phyloP scores from a whole-genome alignment of 2,329 filamentous ascomycete species.

The Claviceps citrina region DNA sequence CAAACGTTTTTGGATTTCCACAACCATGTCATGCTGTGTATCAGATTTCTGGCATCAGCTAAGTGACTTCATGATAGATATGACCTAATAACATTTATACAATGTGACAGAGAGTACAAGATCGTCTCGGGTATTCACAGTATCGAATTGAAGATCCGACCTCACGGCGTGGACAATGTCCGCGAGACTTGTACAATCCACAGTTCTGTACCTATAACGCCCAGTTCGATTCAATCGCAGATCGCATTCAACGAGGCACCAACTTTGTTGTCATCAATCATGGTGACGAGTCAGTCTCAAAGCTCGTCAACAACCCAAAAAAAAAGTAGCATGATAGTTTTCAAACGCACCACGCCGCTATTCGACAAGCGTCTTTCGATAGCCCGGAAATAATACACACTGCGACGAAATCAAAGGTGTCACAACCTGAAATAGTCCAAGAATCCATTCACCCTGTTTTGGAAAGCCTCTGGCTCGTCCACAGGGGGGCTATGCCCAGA shows the following conservation, averaged over 20 bases:
- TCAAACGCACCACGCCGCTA: not conserved
- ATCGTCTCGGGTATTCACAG: not conserved
- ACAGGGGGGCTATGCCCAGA: conserved; percentile 5
- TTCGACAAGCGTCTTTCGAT: not conserved
- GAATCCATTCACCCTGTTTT: conserved; percentile 2
- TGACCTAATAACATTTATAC: too few relatives aligned
- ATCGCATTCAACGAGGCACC: not conserved
- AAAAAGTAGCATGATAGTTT: too few relatives aligned
- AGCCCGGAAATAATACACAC: not conserved
- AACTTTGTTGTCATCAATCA: not conserved
- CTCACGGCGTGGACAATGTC: not conserved
- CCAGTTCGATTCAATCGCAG: not conserved
- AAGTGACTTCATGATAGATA: too few relatives aligned
- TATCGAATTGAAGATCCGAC: not conserved
- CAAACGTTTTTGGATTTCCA: too few relatives aligned
- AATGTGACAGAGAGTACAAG: too few relatives aligned
- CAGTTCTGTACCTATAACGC: not conserved
- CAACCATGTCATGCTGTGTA: not conserved
- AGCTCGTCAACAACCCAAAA: not conserved
- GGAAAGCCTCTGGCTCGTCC: conserved; percentile 11
- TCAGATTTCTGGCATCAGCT: too few relatives aligned
- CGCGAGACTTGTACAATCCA: not conserved
- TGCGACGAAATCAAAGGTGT: not conserved
- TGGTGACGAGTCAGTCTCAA: not conserved
- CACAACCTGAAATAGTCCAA: conserved; percentile 4